These are phyloP conservation scores for Wickerhamiella dianesei DNA, from an alignment of 805 yeast genomes.

Conservation along the genomic window DNA sequence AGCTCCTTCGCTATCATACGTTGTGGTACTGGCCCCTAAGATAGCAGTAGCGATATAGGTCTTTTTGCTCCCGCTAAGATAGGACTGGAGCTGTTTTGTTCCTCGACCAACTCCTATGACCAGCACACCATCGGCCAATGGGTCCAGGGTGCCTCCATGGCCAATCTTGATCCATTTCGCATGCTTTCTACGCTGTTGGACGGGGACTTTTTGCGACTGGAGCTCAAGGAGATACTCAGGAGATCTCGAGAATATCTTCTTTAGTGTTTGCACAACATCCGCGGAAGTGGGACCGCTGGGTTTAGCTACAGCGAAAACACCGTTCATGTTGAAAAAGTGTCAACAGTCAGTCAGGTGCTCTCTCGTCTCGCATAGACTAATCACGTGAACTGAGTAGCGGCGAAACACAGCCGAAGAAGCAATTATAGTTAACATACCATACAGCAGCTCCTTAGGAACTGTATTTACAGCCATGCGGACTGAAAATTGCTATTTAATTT, in stretches of 20 bases:
- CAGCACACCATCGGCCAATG: conserved; percentile 82
- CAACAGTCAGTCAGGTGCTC: no score
- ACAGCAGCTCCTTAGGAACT: no score
- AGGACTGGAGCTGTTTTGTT: conserved; percentile 64
- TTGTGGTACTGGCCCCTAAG: conserved; percentile 81
- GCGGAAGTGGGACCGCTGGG: conserved; percentile 79
- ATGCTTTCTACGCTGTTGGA: conserved; percentile 4
- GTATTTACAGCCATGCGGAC: no score
- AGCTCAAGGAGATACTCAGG: conserved; percentile 34
- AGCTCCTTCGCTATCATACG: conserved; percentile 88
- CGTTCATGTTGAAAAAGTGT: no score
- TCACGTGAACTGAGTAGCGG: no score
- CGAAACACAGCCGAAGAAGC: no score
- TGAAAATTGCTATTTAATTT: no score
- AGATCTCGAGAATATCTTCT: conserved; percentile 47
- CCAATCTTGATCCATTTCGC: conserved; percentile 59
- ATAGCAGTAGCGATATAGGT: conserved; percentile 73
- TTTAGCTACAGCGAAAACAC: conserved; percentile 82
- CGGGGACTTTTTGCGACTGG: conserved; percentile 18
- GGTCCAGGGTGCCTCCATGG: conserved; percentile 96
- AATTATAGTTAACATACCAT: no score
- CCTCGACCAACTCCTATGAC: conserved; percentile 90
- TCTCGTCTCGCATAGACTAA: no score
- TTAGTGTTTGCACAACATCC: conserved; percentile 53
- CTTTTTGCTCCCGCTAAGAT: conserved; percentile 61